These are phyloP conservation scores for Penicillium roqueforti DNA, from an alignment of 495 filamentous ascomycete genomes.

Conservation along the genomic window DNA sequence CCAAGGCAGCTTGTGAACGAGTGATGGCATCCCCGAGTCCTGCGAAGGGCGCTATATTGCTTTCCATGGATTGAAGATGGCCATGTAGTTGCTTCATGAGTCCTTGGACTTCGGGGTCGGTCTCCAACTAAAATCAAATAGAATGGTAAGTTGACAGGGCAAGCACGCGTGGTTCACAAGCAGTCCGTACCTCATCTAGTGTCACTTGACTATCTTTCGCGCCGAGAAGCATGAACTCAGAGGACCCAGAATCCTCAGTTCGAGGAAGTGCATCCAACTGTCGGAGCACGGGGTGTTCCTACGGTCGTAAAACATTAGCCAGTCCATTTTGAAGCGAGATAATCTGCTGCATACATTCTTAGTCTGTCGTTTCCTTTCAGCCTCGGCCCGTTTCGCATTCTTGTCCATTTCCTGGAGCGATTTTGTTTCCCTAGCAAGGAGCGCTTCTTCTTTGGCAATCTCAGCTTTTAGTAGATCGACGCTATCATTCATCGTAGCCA, in stretches of 20 bases:
- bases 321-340: not conserved
- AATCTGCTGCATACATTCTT: constrained; percentile 37
- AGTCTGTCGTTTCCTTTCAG: constrained; percentile 40
- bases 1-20: constrained; percentile 48
- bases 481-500: constrained; percentile 52
- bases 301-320: not conserved
- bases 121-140: constrained; percentile 30
- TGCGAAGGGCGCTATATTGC: constrained; percentile 48
- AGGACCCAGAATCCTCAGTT: constrained; percentile 12
- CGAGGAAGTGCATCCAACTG: constrained; percentile 26
- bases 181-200: constrained; percentile 32
- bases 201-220: constrained; percentile 19
- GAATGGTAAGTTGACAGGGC: constrained; percentile 1
- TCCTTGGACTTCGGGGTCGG: constrained; percentile 32
- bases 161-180: not conserved
- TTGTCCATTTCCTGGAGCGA: constrained; percentile 50
- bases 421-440: constrained; percentile 48
- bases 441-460: constrained; percentile 49
- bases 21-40: constrained; percentile 51
- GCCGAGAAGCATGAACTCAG: constrained; percentile 28
- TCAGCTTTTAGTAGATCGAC: constrained; percentile 52
- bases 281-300: constrained; percentile 45
- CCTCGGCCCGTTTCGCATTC: constrained; percentile 48
- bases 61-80: constrained; percentile 56
- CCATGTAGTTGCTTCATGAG: constrained; percentile 47